Base-by-base conservation (phyloP, 2,329 filamentous ascomycete genomes). In the Sclerotinia minor region DNA sequence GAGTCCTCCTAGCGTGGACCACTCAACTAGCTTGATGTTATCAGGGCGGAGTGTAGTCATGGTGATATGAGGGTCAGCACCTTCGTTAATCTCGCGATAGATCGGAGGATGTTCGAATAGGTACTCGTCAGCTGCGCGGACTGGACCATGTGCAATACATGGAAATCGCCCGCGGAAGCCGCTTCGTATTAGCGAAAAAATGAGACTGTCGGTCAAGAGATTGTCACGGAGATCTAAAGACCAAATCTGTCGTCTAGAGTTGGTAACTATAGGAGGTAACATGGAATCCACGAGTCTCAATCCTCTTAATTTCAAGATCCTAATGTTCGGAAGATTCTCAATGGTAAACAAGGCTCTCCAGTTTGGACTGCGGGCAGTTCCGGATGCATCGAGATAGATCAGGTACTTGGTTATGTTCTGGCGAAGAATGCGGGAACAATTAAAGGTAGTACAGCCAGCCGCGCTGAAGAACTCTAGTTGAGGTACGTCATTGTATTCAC, bases 201-300 rank as follows among this genome's bases (percentile, higher is more conserved):
- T 72, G 4, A 77, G 71, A 2, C 49, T 71, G 71, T 88, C 85
- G 0, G 81, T 82, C 13, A 89, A 73, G 15, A 78, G 79, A 71
- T 89, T 89, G 7, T 80, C 65, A 49, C 80, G 78, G 0, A 88
- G 61, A 69, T 89, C 85, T 5, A 88, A 73, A 71, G 85, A 86
- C 85, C 86, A 88, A 15, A 88, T 75, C 38, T 79, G 81, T 15
- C 68, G 68, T 5, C 71, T 67, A 59, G 80, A 80, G 6, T 74
- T 70, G 68, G 73, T 71, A 73, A 84, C 72, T 52, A 81, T 70
- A 3, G 74, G 53, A 0, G 76, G 67, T 2, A 79, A 76, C 2
- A 78, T 75, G 1, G 67, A 65, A 67, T 84, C 80, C 29, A 82
- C 80, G 29, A 88, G 72, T 68, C 83, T 80, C 29, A 83, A 79